phyloP scores from a whole-genome alignment of 495 filamentous ascomycete species.

The Durotheca rogersii region DNA sequence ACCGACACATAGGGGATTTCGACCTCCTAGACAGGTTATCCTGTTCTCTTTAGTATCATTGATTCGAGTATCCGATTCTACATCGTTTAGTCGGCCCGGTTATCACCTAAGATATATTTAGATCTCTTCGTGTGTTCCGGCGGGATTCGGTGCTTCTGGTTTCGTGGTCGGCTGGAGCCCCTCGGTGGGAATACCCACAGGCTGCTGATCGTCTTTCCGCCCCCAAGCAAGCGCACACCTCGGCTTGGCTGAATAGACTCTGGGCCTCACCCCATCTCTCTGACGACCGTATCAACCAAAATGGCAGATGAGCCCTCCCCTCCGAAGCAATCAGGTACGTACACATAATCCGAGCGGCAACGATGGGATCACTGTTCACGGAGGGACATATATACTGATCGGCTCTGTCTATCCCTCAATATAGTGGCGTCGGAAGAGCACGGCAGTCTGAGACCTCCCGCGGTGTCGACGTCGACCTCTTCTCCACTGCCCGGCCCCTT shows the following conservation, averaged over 20 bases:
- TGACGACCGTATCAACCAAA: neutral
- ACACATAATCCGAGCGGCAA: neutral
- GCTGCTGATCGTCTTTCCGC: too few relatives aligned
- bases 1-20: neutral
- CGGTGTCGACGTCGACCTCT: neutral
- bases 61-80: too few relatives aligned
- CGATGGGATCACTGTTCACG: slow-evolving; percentile 5
- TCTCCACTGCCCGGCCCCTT: neutral
- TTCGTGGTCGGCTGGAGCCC: neutral
- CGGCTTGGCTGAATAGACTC: slow-evolving; percentile 1
- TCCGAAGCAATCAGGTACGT: neutral
- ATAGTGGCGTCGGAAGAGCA: too few relatives aligned
- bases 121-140: too few relatives aligned
- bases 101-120: neutral
- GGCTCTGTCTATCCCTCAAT: too few relatives aligned
- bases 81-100: neutral
- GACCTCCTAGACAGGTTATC: neutral
- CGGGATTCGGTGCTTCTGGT: too few relatives aligned
- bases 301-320: slow-evolving; percentile 1
- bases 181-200: neutral
- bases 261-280: neutral
- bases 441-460: neutral
- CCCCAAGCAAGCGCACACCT: neutral
- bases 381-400: too few relatives aligned
- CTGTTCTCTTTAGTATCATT: neutral